Conservation (phyloP, 805 yeast species). For the Priceomyces fermenticarens region DNA sequence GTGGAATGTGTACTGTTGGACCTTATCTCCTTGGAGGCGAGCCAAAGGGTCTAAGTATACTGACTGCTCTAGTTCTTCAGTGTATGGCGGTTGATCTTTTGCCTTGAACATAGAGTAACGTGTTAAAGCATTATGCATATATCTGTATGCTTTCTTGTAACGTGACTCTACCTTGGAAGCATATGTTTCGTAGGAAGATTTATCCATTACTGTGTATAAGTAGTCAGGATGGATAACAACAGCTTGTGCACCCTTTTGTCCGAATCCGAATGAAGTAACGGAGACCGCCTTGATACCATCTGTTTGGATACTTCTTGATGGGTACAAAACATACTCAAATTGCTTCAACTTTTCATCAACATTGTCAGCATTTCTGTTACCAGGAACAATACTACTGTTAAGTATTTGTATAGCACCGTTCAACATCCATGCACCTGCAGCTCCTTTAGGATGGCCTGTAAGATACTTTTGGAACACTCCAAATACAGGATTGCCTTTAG, state of each 20-base stretch:
- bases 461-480: conserved; percentile 99
- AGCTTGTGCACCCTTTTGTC: conserved; percentile 99
- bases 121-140: conserved; percentile 93
- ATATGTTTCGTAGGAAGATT: conserved; percentile 68
- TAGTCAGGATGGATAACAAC: conserved; percentile 90
- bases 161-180: conserved; percentile 68
- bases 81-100: conserved; percentile 91
- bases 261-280: conserved; percentile 96
- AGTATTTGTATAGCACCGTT: conserved; percentile 95
- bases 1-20: conserved; percentile 44
- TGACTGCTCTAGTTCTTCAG: conserved; percentile 79
- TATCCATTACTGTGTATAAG: conserved; percentile 78
- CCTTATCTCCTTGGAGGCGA: conserved; percentile 50
- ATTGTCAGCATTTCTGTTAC: conserved; percentile 98
- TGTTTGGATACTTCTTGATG: conserved; percentile 89
- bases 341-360: conserved; percentile 80
- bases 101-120: conserved; percentile 88
- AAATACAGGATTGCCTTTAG: conserved; percentile 95
- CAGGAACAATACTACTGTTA: conserved; percentile 93
- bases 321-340: conserved; percentile 86
- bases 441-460: conserved; percentile 99
- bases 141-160: conserved; percentile 87
- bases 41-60: conserved; percentile 97
- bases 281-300: conserved; percentile 98
- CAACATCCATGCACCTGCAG: conserved; percentile 99